A percentile compares a stretch with the other conserved stretches of the same genome.
Evolutionary conservation across 2,329 filamentous ascomycete species (phyloP).

Genomic region (Xylariaceae sp.): DNA sequence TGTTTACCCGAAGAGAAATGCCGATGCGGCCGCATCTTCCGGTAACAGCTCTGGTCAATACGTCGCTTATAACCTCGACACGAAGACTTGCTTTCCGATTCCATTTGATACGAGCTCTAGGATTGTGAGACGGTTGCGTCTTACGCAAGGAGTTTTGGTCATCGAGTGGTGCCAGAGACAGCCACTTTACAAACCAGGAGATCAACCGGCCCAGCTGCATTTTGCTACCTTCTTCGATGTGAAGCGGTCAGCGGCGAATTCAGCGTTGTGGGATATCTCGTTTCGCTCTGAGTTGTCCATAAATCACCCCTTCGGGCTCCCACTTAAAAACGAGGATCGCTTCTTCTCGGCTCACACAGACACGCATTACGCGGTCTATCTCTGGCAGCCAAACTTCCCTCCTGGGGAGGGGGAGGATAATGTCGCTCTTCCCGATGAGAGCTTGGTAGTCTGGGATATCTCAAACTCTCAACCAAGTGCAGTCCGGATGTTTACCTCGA

Average conservation of each 20-base stretch:
- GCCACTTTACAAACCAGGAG: slow-evolving; percentile 49
- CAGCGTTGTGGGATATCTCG: slow-evolving; percentile 38
- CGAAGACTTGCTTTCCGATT: slow-evolving; percentile 39
- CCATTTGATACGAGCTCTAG: slow-evolving; percentile 49
- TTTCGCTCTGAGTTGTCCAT: slow-evolving; percentile 60
- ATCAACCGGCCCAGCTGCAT: slow-evolving; percentile 51
- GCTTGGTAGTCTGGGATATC: slow-evolving; percentile 58
- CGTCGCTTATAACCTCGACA: slow-evolving; percentile 48
- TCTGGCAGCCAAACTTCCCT: slow-evolving; percentile 56
- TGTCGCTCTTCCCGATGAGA: slow-evolving; percentile 58
- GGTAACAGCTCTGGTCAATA: slow-evolving; percentile 28
- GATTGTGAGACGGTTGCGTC: slow-evolving; percentile 50
- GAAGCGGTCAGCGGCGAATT: slow-evolving; percentile 9
- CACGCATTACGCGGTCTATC: slow-evolving; percentile 58
- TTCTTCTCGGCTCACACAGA: slow-evolving; percentile 59
- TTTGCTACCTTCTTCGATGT: slow-evolving; percentile 59
- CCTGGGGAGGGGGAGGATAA: slow-evolving; percentile 52
- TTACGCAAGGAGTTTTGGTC: slow-evolving; percentile 52
- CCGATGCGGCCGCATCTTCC: no score
- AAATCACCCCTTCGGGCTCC: slow-evolving; percentile 53
- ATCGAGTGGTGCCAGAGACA: slow-evolving; percentile 59
- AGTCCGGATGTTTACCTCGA: slow-evolving; percentile 46
- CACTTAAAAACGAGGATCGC: slow-evolving; percentile 52
- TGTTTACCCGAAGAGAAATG: slow-evolving; percentile 50
- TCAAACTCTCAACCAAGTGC: slow-evolving; percentile 45